A percentile compares a stretch with the other conserved stretches of the same genome.
phyloP scores from a whole-genome alignment of 2,329 filamentous ascomycete species.

The Penicillium sp. region DNA sequence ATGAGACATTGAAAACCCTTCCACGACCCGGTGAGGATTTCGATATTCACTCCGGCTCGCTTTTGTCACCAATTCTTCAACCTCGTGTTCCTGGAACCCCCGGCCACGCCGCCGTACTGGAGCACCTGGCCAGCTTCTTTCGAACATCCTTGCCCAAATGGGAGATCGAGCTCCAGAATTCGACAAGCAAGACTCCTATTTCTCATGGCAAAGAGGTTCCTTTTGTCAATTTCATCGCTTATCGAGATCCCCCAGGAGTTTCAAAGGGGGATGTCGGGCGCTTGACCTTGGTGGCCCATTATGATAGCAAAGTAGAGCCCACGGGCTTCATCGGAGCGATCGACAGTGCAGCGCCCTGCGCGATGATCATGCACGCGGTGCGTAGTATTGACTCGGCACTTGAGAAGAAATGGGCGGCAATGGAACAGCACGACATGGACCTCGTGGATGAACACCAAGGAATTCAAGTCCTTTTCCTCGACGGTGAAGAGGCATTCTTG shows the following conservation, averaged over 20 bases:
- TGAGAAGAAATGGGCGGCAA: constrained; percentile 72
- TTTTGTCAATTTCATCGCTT: constrained; percentile 81
- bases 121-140: constrained; percentile 84
- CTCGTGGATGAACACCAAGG: constrained; percentile 69
- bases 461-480: constrained; percentile 81
- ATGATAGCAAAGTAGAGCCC: constrained; percentile 76
- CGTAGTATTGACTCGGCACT: constrained; percentile 72
- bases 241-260: constrained; percentile 80
- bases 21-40: constrained; percentile 70
- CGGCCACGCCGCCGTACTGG: constrained; percentile 65
- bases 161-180: constrained; percentile 80
- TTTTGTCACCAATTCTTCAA: constrained; percentile 80
- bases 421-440: constrained; percentile 53
- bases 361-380: constrained; percentile 80
- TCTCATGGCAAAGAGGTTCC: constrained; percentile 66
- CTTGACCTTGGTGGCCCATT: constrained; percentile 86
- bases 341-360: constrained; percentile 90
- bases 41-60: constrained; percentile 65
- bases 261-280: constrained; percentile 67
- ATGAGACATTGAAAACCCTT: constrained; percentile 65
- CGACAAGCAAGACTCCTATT: constrained; percentile 73
- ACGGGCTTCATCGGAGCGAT: constrained; percentile 87
- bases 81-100: constrained; percentile 83
- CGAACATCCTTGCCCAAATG: constrained; percentile 66
- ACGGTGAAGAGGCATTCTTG: constrained; percentile 89